phyloP scores from a whole-genome alignment of 164 flowering plant species.

The Protea cynaroides region DNA sequence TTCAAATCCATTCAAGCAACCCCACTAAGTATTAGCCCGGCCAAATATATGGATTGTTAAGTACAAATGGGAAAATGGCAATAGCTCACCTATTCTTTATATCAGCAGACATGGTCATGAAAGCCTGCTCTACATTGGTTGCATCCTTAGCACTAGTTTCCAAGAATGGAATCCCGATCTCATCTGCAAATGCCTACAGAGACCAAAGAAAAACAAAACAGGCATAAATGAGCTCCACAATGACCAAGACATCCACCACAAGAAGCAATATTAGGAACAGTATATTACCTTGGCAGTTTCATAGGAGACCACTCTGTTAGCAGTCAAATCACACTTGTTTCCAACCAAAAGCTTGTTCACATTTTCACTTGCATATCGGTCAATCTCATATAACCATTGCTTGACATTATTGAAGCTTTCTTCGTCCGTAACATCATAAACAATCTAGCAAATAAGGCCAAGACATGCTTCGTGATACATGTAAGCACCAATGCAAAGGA shows the following conservation, averaged over 20 bases:
- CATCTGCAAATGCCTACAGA: conserved; percentile 33
- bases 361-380: conserved; percentile 34
- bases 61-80: background rate
- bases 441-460: conserved; percentile 17
- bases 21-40: background rate
- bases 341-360: conserved; percentile 38
- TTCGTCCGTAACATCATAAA: conserved; percentile 33
- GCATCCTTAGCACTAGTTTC: conserved; percentile 34
- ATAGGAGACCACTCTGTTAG: conserved; percentile 28
- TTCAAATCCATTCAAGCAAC: too few relatives aligned
- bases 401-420: conserved; percentile 36
- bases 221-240: background rate
- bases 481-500: background rate
- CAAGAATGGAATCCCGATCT: conserved; percentile 34
- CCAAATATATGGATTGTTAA: background rate
- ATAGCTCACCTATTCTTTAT: conserved; percentile 27
- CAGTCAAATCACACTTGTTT: conserved; percentile 31
- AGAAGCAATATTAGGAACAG: background rate
- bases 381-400: conserved; percentile 36
- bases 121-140: conserved; percentile 34
- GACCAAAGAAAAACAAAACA: background rate
- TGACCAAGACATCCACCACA: background rate
- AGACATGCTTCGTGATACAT: background rate
- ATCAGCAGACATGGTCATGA: conserved; percentile 36
- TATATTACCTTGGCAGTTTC: conserved; percentile 31